Evolutionary conservation across 768 basidiomycete species (phyloP).

Genomic region (Kwoniella dejecticola): DNA sequence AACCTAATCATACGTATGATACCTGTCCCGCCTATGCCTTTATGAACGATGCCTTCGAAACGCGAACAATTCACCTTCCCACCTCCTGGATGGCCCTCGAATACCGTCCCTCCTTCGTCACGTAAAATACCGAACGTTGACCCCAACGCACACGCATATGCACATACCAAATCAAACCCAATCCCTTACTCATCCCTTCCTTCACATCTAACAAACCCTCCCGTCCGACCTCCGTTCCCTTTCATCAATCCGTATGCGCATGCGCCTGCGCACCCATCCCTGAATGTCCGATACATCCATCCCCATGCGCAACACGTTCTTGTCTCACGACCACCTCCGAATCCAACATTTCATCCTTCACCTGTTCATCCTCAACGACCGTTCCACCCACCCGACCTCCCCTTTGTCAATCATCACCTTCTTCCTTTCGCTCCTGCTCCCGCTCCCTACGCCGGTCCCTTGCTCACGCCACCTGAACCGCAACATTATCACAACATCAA

Average conservation of each 20-base stretch:
- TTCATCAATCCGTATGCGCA: not conserved
- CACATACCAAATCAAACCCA: not conserved
- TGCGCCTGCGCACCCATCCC: not conserved
- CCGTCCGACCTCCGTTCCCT: too few species aligned
- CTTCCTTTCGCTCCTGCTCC: constrained; percentile 1
- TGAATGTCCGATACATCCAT: not conserved
- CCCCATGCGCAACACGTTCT: not conserved
- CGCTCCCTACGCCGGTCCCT: not conserved
- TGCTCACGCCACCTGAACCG: not conserved
- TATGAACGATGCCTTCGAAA: too few species aligned
- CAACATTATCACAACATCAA: too few species aligned
- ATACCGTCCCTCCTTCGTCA: constrained; percentile 18
- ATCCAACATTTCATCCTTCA: not conserved
- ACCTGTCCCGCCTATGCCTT: not conserved
- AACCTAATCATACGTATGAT: not conserved
- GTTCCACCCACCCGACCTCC: not conserved
- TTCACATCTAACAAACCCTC: not conserved
- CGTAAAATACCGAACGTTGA: not conserved
- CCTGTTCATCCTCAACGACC: constrained; percentile 5
- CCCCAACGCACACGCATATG: not conserved
- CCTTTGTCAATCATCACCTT: not conserved
- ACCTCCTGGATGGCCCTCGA: constrained; percentile 29
- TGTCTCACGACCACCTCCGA: not conserved
- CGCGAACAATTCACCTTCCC: constrained; percentile 21
- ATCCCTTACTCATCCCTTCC: not conserved